phyloP scores from a whole-genome alignment of 2,329 filamentous ascomycete genomes.

The Aspergillus fijiensis region DNA sequence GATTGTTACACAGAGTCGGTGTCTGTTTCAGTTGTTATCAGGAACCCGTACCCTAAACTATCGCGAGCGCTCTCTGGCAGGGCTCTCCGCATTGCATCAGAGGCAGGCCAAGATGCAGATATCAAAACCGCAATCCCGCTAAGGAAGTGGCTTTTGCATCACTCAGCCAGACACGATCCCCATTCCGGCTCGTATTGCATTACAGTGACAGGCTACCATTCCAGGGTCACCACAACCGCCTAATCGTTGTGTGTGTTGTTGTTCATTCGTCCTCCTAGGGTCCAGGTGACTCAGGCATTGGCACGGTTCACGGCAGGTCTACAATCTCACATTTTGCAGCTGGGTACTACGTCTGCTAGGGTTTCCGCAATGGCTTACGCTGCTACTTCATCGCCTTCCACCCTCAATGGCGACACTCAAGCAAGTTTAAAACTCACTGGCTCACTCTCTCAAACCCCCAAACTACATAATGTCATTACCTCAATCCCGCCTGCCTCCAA shows the following conservation, averaged over 20 bases:
- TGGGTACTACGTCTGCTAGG: constrained; percentile 31
- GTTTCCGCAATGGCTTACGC: constrained; percentile 40
- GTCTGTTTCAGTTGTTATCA: constrained; percentile 25
- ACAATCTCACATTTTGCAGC: constrained; percentile 30
- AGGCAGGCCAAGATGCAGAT: constrained; percentile 46
- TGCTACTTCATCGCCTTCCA: constrained; percentile 35
- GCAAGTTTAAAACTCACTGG: constrained; percentile 38
- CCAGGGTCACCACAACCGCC: constrained; percentile 30
- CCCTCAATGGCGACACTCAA: constrained; percentile 39
- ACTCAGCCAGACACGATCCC: constrained; percentile 31
- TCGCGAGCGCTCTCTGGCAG: constrained; percentile 43
- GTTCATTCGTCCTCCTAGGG: constrained; percentile 35
- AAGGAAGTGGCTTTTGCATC: constrained; percentile 41
- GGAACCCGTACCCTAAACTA: constrained; percentile 24
- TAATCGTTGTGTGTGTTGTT: constrained; percentile 26
- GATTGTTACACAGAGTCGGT: constrained; percentile 24
- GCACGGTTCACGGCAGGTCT: constrained; percentile 31
- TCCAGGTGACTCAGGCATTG: constrained; percentile 43
- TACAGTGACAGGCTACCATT: constrained; percentile 24
- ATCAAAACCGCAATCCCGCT: constrained; percentile 42
- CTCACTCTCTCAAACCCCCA: constrained; percentile 31
- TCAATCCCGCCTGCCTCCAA: constrained; percentile 28
- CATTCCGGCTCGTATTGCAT: constrained; percentile 34
- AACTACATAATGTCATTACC: constrained; percentile 38
- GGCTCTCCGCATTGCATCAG: constrained; percentile 41